These are phyloP conservation scores for Calocybe indica DNA, from an alignment of 768 basidiomycete species.

Conservation along the genomic window DNA sequence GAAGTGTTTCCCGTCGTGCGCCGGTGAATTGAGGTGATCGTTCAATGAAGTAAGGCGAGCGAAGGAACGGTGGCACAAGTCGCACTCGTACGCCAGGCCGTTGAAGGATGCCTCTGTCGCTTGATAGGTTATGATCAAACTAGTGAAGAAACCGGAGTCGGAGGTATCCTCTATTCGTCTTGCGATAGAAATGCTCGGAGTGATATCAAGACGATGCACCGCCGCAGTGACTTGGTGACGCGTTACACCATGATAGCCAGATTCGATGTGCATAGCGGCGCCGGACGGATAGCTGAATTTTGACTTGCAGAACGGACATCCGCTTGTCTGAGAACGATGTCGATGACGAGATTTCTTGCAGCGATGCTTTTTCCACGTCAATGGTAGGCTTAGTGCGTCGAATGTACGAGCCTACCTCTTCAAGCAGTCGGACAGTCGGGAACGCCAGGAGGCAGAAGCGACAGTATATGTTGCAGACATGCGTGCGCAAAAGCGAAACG, in stretches of 20 bases:
- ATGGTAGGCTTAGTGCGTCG: no score
- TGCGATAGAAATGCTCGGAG: slow-evolving; percentile 28
- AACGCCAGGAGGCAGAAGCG: no score
- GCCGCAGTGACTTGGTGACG: slow-evolving; percentile 30
- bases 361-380: no score
- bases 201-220: slow-evolving; percentile 23
- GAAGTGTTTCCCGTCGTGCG: slow-evolving; percentile 30
- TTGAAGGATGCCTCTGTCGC: slow-evolving; percentile 32
- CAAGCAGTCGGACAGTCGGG: no score
- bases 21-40: slow-evolving; percentile 27
- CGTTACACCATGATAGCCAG: slow-evolving; percentile 29
- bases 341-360: no score
- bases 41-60: slow-evolving; percentile 23
- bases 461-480: no score
- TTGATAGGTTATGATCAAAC: neutral
- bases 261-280: slow-evolving; percentile 33
- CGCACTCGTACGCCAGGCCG: slow-evolving; percentile 34
- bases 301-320: slow-evolving; percentile 16
- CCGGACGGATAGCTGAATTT: slow-evolving; percentile 30
- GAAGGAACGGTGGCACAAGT: slow-evolving; percentile 29
- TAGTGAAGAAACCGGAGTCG: no score
- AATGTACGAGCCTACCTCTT: no score
- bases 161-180: slow-evolving; percentile 16
- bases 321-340: no score
- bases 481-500: no score